Evolutionary conservation across 768 basidiomycete species (phyloP).

Genomic region (Tephrocybe sp.): DNA sequence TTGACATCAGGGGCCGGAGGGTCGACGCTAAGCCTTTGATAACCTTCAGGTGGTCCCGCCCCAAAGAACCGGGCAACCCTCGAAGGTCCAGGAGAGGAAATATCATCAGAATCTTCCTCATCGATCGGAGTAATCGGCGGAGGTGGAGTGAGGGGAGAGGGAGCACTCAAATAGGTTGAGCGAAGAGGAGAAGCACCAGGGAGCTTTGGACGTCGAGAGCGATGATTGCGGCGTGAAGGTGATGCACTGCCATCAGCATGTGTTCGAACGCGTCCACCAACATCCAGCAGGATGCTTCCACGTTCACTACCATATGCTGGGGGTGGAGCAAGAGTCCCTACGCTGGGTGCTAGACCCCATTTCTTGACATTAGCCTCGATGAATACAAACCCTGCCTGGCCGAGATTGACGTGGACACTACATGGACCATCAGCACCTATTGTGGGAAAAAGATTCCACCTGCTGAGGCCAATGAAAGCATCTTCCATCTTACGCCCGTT

Average conservation of each 20-base stretch:
- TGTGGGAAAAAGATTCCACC: constrained; percentile 95
- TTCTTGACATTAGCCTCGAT: constrained; percentile 99
- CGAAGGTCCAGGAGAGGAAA: constrained; percentile 46
- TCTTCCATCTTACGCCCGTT: constrained; percentile 98
- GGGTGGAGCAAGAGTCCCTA: constrained; percentile 95
- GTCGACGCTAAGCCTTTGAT: constrained; percentile 29
- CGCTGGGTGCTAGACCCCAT: constrained; percentile 97
- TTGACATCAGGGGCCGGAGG: constrained; percentile 20
- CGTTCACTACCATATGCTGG: constrained; percentile 97
- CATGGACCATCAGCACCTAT: constrained; percentile 96
- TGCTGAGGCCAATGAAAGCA: constrained; percentile 85
- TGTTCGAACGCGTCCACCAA: constrained; percentile 59
- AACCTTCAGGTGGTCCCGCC: constrained; percentile 18
- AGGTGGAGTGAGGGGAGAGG: constrained; percentile 47
- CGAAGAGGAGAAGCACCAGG: constrained; percentile 53
- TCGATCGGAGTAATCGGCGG: constrained; percentile 78
- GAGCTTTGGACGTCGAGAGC: constrained; percentile 52
- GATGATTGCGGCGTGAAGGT: constrained; percentile 57
- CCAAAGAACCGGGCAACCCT: constrained; percentile 26
- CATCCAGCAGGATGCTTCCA: constrained; percentile 92
- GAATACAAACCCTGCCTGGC: constrained; percentile 97
- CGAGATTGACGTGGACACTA: constrained; percentile 95
- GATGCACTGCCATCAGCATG: constrained; percentile 41
- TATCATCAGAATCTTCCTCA: constrained; percentile 51
- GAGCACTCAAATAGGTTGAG: constrained; percentile 41